A percentile compares a stretch with the other conserved stretches of the same genome.
phyloP scores from a whole-genome alignment of 2,329 filamentous ascomycete genomes.

The Penicillium sp. region DNA sequence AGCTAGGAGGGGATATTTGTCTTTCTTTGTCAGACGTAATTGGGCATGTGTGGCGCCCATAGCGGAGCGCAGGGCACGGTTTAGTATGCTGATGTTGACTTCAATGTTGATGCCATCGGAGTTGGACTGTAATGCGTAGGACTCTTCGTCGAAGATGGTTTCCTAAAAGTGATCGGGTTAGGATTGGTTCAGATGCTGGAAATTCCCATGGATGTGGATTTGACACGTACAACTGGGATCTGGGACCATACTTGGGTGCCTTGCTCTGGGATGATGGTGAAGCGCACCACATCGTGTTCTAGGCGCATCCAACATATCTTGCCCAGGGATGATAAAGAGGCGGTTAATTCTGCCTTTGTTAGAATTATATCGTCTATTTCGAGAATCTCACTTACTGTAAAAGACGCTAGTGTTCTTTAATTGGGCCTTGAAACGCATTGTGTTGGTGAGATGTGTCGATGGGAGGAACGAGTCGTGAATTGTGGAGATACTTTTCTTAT shows the following conservation, averaged over 20 bases:
- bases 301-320: slow-evolving; percentile 90
- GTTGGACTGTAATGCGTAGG: slow-evolving; percentile 81
- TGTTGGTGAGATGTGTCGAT: slow-evolving; percentile 11
- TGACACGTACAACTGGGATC: slow-evolving; percentile 45
- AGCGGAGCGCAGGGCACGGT: slow-evolving; percentile 88
- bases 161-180: slow-evolving; percentile 47
- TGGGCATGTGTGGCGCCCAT: slow-evolving; percentile 77
- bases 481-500: slow-evolving; percentile 11
- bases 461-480: neutral
- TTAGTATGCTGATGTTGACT: slow-evolving; percentile 81
- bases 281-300: slow-evolving; percentile 81
- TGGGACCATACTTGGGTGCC: slow-evolving; percentile 97
- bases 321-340: slow-evolving; percentile 65
- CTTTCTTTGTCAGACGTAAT: slow-evolving; percentile 89
- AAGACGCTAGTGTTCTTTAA: slow-evolving; percentile 28
- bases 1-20: slow-evolving; percentile 79
- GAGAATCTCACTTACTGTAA: slow-evolving; percentile 14
- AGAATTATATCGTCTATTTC: neutral
- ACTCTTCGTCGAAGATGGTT: slow-evolving; percentile 77
- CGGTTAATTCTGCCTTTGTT: slow-evolving; percentile 53
- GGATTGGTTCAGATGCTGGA: neutral
- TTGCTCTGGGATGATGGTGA: slow-evolving; percentile 92
- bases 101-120: slow-evolving; percentile 94
- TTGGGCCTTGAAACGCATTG: slow-evolving; percentile 37
- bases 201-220: too few species aligned